A percentile compares a stretch with the other conserved stretches of the same genome.
Evolutionary conservation across 768 basidiomycete species (phyloP).

Genomic region (Collybia sordida): DNA sequence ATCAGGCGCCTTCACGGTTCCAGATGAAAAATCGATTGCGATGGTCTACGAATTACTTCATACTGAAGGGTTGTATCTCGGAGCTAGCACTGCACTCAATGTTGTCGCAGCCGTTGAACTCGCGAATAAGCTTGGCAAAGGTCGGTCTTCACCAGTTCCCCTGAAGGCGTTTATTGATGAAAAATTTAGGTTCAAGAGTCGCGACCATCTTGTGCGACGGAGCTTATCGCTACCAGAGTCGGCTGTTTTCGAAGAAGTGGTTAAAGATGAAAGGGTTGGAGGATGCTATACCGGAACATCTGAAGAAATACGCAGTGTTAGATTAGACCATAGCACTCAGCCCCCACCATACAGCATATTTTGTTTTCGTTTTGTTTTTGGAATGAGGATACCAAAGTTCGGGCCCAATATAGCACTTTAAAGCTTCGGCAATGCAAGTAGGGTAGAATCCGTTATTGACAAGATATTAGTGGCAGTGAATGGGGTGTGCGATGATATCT

Average conservation of each 20-base stretch:
- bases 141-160: slow-evolving; percentile 29
- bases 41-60: slow-evolving; percentile 95
- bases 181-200: slow-evolving; percentile 67
- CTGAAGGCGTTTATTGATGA: background rate
- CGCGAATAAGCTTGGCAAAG: slow-evolving; percentile 82
- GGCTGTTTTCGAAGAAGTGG: slow-evolving; percentile 95
- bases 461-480: slow-evolving; percentile 10
- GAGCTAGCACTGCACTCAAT: slow-evolving; percentile 92
- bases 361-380: no score
- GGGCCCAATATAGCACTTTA: no score
- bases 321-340: slow-evolving; percentile 41
- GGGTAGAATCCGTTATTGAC: background rate
- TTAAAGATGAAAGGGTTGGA: slow-evolving; percentile 76
- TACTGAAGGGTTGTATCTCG: slow-evolving; percentile 91
- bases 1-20: slow-evolving; percentile 80
- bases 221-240: slow-evolving; percentile 95
- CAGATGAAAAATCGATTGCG: slow-evolving; percentile 85
- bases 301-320: slow-evolving; percentile 90
- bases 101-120: slow-evolving; percentile 92
- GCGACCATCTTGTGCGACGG: slow-evolving; percentile 94
- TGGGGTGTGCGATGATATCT: slow-evolving; percentile 11
- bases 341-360: background rate
- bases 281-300: slow-evolving; percentile 74
- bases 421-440: no score
- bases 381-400: no score